Base-by-base conservation (phyloP, 2,329 filamentous ascomycete species). In the Aotearoamyces nothofagi region DNA sequence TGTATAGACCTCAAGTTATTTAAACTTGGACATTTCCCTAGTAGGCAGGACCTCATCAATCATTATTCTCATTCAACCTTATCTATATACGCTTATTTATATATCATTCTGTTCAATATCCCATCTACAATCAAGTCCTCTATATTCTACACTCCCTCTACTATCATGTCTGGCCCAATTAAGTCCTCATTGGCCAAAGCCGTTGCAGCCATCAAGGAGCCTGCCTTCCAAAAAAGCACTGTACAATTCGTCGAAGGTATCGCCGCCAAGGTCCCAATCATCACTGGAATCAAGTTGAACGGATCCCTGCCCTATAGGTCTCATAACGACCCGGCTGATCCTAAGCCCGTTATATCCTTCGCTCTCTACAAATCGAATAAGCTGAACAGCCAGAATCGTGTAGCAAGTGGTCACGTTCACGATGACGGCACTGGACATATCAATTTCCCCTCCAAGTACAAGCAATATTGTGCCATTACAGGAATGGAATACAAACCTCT, bases 401-500 rank as follows among this genome's bases (percentile, higher is more conserved):
- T 15, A 8, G 23, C 9, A 10, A 9, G 7, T 11, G 9, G 9
- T 25, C 23, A 10, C 9, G 23, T 25, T 11, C 8, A 9, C 23
- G 9, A 12, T 10, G 13, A 25, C 13, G 23, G 13, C 9, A 25
- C 23, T 11, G 9, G 7, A 12, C 7, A 25, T 10, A 25, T 25
- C 7, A 25, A 25, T 25, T 25, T 15, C 13, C 7, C 7, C 7
- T 7, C 7, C 7, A 7, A 14, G 31, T 55, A 47, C 24, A 55
- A 53, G 0, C 54, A 25, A 25, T 25, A 25, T 20, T n/a, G n/a
- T 8, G n/a, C 7, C 7, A 20, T 8, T 20, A 20, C n/a, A n/a
- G 19, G 19, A n/a, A 20, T 20, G n/a, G 19, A 20, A n/a, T 20
- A 20, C n/a, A 20, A 20, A n/a, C 19, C 19, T 20, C 19, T n/a